Base-by-base conservation (phyloP, 148 eudicot genomes). In the Polygonum aviculare region DNA sequence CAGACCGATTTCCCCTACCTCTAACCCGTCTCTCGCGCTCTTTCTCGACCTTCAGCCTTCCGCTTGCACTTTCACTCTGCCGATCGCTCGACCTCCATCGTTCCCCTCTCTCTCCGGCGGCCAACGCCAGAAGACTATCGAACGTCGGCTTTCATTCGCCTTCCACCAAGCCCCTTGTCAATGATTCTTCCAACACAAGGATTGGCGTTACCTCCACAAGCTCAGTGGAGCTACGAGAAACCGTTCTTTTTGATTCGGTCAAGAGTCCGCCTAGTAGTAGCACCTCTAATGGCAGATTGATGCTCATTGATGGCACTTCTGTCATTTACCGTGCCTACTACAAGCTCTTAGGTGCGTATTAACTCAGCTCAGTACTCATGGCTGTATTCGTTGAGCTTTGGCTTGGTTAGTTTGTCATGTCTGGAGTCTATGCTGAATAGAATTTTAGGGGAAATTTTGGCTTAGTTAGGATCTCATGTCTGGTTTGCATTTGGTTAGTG, bases 231-330 rank as follows among this genome's bases (percentile, higher is more conserved):
- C 54, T 50, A 11, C 67, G 78, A 57, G 79, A 81, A 79, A 59
- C 51, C 50, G 31, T 78, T 40, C 41, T 41, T 50, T 38, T 81
- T 39, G 81, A 80, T 82, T 83, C 90, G 65, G 78, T 78, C 21
- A 45, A 74, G 60, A 57, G 73, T 55, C 31, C 79, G 36, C 51
- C 79, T 16, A 75, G 62, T 55, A 59, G 12, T 38, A 84, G 63
- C 81, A 77, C 86, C 76, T 80, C 96, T 70, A 82, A 84, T 81
- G 97, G 93, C 31, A 85, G 96, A 84, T 90, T 95, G 69, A 92
- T 95, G 98, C 97, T 95, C 67, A 95, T 95, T 80, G 98, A 95
- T 80, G 98, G 98, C 62, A 92, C 96, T 2, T 83, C 98, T 45
- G 75, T 95, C 79, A 92, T 95, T 19, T 92, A 95, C 78, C 87